phyloP scores from a whole-genome alignment of 805 yeast species.

The Sporopachydermia lactativora region DNA sequence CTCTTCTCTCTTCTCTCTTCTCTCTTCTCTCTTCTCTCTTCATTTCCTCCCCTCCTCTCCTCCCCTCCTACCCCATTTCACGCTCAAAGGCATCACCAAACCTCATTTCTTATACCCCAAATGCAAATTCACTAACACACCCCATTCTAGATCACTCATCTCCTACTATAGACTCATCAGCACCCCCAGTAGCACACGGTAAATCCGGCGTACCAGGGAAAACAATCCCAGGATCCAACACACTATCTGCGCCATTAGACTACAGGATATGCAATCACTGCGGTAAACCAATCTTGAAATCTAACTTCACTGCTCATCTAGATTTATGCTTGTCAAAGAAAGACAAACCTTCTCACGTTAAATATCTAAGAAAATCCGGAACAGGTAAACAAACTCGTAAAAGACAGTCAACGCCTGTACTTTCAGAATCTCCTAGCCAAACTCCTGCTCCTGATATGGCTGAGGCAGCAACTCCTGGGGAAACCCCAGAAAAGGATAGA shows the following conservation, averaged over 20 bases:
- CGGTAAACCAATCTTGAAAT: slow-evolving; percentile 28
- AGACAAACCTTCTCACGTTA: slow-evolving; percentile 13
- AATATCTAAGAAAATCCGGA: slow-evolving; percentile 10
- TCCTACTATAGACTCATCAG: slow-evolving; percentile 2
- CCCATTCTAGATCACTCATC: background rate
- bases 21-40: slow-evolving; percentile 6
- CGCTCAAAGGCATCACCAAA: slow-evolving; percentile 5
- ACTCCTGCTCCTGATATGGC: slow-evolving; percentile 11
- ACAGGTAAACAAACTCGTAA: slow-evolving; percentile 5
- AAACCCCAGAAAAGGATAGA: slow-evolving; percentile 9
- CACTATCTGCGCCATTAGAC: slow-evolving; percentile 24
- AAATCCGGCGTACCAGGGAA: slow-evolving; percentile 8
- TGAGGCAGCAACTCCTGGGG: slow-evolving; percentile 3
- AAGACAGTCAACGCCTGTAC: slow-evolving; percentile 4
- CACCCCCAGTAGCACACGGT: background rate
- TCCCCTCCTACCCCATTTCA: slow-evolving; percentile 5
- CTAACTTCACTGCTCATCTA: slow-evolving; percentile 26
- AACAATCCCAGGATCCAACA: slow-evolving; percentile 16
- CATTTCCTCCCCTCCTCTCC: slow-evolving; percentile 6
- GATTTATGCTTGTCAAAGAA: slow-evolving; percentile 23
- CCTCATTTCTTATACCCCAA: slow-evolving; percentile 9
- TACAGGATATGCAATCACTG: slow-evolving; percentile 36
- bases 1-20: slow-evolving; percentile 6
- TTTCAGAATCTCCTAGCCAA: slow-evolving; percentile 1
- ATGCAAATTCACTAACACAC: slow-evolving; percentile 5